These are phyloP conservation scores for Cyphellophora attinorum DNA, from an alignment of 2,329 filamentous ascomycete genomes.

Conservation along the genomic window DNA sequence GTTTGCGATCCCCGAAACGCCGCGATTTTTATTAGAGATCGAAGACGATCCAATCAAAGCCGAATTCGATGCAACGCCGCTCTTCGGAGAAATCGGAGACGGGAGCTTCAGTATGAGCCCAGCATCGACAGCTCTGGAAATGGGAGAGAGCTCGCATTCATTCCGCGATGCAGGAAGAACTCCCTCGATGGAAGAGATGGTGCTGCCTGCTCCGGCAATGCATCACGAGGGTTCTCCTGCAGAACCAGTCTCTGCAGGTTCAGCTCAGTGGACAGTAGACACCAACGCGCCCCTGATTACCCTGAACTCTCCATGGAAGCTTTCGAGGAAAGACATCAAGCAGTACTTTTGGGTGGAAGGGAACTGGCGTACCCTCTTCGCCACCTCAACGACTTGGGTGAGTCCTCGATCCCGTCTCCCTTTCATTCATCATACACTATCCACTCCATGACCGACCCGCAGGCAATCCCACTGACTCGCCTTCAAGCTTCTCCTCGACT, in stretches of 20 bases:
- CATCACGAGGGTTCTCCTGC: too few relatives aligned
- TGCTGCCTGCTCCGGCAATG: constrained; percentile 17
- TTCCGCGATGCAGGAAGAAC: constrained; percentile 23
- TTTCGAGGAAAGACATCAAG: constrained; percentile 27
- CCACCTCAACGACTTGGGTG: constrained; percentile 42
- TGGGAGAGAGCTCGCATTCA: not conserved
- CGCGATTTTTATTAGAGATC: constrained; percentile 56
- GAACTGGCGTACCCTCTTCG: constrained; percentile 32
- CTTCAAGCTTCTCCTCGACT: constrained; percentile 39
- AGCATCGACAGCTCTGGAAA: constrained; percentile 10
- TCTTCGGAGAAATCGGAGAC: constrained; percentile 38
- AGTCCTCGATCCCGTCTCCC: not conserved
- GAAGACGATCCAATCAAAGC: constrained; percentile 51
- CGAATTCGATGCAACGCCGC: constrained; percentile 49
- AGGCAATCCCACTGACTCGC: too few relatives aligned
- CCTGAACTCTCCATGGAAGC: constrained; percentile 30
- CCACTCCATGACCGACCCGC: too few relatives aligned
- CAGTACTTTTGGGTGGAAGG: constrained; percentile 34
- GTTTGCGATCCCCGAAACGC: constrained; percentile 57
- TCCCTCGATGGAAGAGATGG: constrained; percentile 16
- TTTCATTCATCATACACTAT: too few relatives aligned
- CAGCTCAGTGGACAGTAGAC: constrained; percentile 6
- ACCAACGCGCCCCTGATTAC: constrained; percentile 23
- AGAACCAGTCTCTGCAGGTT: not conserved
- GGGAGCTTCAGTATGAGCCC: constrained; percentile 7